These are phyloP conservation scores for Ambrosia trifida DNA, from an alignment of 129 eudicot genomes.

Conservation along the genomic window DNA sequence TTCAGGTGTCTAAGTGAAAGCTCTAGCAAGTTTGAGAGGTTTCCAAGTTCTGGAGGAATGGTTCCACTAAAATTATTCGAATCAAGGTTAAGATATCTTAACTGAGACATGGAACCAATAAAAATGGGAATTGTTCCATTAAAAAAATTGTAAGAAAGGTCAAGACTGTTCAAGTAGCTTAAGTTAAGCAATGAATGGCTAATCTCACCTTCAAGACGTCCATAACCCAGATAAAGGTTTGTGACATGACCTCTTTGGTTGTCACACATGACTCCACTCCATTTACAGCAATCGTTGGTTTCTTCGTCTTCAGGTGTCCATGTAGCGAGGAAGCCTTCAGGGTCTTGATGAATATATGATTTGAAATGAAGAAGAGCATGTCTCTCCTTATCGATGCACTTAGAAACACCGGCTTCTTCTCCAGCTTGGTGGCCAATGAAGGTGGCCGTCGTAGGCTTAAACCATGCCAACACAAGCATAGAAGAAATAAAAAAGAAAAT, in stretches of 20 bases:
- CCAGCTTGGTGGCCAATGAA: background rate
- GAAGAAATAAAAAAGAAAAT: background rate
- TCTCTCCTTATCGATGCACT: background rate
- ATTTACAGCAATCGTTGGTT: background rate
- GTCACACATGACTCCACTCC: constrained; percentile 13
- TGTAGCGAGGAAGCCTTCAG: background rate
- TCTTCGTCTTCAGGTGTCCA: constrained; percentile 25
- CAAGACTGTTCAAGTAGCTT: constrained; percentile 10
- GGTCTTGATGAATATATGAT: too few relatives aligned
- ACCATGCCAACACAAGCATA: background rate
- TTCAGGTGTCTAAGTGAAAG: too few relatives aligned
- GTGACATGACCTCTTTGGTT: constrained; percentile 28
- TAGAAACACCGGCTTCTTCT: background rate
- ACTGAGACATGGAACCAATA: constrained; percentile 14
- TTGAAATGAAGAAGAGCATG: background rate
- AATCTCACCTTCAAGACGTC: constrained; percentile 13
- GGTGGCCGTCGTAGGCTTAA: background rate
- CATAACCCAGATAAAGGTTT: background rate
- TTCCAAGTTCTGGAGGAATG: too few relatives aligned
- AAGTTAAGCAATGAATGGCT: constrained; percentile 31
- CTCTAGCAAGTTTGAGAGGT: too few relatives aligned
- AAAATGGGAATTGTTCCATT: background rate
- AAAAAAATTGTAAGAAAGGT: background rate
- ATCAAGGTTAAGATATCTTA: constrained; percentile 13
- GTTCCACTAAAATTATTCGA: too few relatives aligned